Conservation (phyloP, 768 basidiomycete genomes). For the Pleurotus citrinopileatus region DNA sequence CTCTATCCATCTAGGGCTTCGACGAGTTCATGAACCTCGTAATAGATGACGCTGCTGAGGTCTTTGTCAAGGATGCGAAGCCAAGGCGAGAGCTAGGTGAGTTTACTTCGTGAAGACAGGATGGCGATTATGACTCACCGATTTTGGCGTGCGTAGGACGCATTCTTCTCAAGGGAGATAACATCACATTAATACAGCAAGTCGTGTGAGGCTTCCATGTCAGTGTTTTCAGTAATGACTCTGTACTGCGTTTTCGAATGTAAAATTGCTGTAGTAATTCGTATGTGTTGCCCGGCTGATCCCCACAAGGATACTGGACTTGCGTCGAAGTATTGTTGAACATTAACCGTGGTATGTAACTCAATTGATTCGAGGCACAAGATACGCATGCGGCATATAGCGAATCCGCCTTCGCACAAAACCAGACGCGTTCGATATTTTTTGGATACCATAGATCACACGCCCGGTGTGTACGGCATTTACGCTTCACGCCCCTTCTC, state of each 20-base stretch:
- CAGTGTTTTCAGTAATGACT: background rate
- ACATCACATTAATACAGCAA: conserved; percentile 96
- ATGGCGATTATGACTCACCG: conserved; percentile 4
- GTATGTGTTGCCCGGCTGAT: background rate
- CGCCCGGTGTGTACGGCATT: too few species aligned
- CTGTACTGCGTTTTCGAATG: background rate
- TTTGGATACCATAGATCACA: too few species aligned
- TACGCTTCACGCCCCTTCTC: conserved; percentile 39
- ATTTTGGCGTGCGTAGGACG: too few species aligned
- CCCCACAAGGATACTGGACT: too few species aligned
- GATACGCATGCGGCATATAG: too few species aligned
- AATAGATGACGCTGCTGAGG: conserved; percentile 89
- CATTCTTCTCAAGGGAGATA: conserved; percentile 95
- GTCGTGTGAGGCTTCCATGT: conserved; percentile 23
- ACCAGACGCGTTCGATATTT: too few species aligned
- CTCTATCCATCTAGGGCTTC: conserved; percentile 68
- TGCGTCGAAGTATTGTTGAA: too few species aligned
- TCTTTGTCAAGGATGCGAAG: conserved; percentile 87
- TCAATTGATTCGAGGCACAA: too few species aligned
- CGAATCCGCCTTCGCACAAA: too few species aligned
- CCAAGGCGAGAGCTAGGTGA: conserved; percentile 81
- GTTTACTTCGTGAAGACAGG: conserved; percentile 20
- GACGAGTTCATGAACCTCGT: conserved; percentile 99
- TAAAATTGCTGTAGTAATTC: background rate
- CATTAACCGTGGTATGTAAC: too few species aligned